Evolutionary conservation across 257 asterid species (phyloP), one percentile per base, ranked within the genome.

Genomic region (Solanum etuberosum): DNA sequence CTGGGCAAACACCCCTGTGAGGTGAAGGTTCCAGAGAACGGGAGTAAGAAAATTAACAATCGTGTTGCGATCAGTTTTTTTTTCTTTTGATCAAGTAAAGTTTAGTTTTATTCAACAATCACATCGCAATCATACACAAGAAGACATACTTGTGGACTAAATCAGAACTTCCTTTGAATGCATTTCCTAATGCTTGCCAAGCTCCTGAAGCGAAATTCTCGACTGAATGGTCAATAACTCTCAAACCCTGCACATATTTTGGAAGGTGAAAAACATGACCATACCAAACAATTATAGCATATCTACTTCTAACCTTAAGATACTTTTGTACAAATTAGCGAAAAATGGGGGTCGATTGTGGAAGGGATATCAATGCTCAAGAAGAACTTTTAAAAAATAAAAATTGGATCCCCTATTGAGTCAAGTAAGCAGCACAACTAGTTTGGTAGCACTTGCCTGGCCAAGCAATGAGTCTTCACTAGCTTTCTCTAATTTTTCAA

Each of bases 101-200:
- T 72, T 21, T 35, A 21, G 46, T 72, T 35, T 35, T 72, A 9
- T 72, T 31, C 48, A 20, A 35, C 25, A 42, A 16, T 27, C n/a
- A 42, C 16, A n/a, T 43, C 35, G 51, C 83, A 68, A 70, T 43
- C 23, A 46, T 35, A 70, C 25, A 70, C 40, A 70, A 70, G 83
- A 51, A 31, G 54, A 43, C 94, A 88, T 92, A 91, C 95, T 90
- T 88, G 84, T 94, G 90, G 90, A 94, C 94, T 59, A 94, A 91
- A 90, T 89, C 89, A 77, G 95, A 95, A 88, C 96, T 90, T 90
- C 97, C 99, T 96, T 92, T 97, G 93, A 91, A 95, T 67, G 98
- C 99, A 93, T 92, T 93, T 93, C 99, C 99, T 32, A 97, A 87
- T 89, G 98, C 99, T 90, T 92, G 92, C 99, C 99, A 97, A 90